These are phyloP conservation scores for Aspergillus ostianus DNA, from an alignment of 495 filamentous ascomycete species.

Conservation along the genomic window DNA sequence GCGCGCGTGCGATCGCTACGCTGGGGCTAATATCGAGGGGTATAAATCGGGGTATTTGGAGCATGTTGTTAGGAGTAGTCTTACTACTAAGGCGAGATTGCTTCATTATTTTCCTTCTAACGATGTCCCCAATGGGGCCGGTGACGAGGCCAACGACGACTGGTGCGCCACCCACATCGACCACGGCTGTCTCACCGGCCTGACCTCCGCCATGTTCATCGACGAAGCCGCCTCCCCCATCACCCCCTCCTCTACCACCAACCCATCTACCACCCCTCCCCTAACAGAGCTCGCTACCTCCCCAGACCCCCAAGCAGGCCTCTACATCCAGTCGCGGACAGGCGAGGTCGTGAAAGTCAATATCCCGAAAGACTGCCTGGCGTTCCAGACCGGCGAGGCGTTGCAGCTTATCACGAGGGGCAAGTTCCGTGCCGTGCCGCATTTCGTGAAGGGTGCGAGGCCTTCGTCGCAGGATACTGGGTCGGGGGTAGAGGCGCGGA, in stretches of 20 bases:
- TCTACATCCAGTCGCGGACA: conserved; percentile 87
- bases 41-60: conserved; percentile 81
- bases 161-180: conserved; percentile 97
- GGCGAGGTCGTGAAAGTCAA: conserved; percentile 78
- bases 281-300: conserved; percentile 68
- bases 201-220: conserved; percentile 95
- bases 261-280: no score
- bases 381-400: conserved; percentile 94
- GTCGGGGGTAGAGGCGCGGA: no score
- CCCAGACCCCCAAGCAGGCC: conserved; percentile 78
- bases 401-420: conserved; percentile 85
- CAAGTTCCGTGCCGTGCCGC: conserved; percentile 89
- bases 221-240: conserved; percentile 64
- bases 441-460: conserved; percentile 80
- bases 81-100: conserved; percentile 87
- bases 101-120: conserved; percentile 80
- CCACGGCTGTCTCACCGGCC: conserved; percentile 88
- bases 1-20: conserved; percentile 81
- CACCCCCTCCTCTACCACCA: conserved; percentile 26
- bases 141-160: conserved; percentile 67
- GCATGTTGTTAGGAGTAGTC: conserved; percentile 77
- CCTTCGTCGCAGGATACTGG: conserved; percentile 27
- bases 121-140: conserved; percentile 30
- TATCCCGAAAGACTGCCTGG: conserved; percentile 86
- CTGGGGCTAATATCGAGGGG: conserved; percentile 67